Evolutionary conservation across 164 flowering plant genomes (phyloP), one percentile per base, ranked within the genome.

Genomic region (Magnolia changhungtana): DNA sequence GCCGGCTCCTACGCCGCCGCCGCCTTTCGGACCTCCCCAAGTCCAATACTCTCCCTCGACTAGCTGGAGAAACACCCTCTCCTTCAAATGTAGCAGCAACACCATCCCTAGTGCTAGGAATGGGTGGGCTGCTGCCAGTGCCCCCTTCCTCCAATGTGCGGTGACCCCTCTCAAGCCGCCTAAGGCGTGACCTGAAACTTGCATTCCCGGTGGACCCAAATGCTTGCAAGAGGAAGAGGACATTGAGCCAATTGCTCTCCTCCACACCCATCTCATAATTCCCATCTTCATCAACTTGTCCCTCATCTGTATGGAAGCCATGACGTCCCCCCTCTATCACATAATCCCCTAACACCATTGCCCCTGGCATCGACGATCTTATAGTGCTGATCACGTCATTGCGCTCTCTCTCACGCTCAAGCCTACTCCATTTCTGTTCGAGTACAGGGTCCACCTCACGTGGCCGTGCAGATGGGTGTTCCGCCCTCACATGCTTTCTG

Each of bases 171-270:
- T 81, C 87, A 8, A 79, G 80, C 73, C 85, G 78, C 80, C 91
- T 83, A 49, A 80, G 74, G 2, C 86, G 85, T 69, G 89, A 81
- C 74, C 77, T 74, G 10, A 77, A 75, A 51, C 84, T 81, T 29
- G 76, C 84, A 79, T 71, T 70, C 45, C 88, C 87, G 16, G 84
- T 80, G 16, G 84, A 81, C 21, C 89, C 91, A 79, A 90, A 83
- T 45, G 90, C 88, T 65, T 88, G 91, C 79, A 90, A 74, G 19
- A 90, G 81, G 14, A 91, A 77, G 37, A 92, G 81, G 69, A 92
- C 78, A 78, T 88, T 87, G 73, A 88, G 82, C 58, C 84, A 76
- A 73, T 83, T 81, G 63, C 65, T 52, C 24, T 85, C 81, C 74
- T 83, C 86, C 10, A 85, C 63, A 1, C 84, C 89, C 73, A 79